Evolutionary conservation across 805 yeast genomes (phyloP).

Genomic region (Barnettozyma sp.): DNA sequence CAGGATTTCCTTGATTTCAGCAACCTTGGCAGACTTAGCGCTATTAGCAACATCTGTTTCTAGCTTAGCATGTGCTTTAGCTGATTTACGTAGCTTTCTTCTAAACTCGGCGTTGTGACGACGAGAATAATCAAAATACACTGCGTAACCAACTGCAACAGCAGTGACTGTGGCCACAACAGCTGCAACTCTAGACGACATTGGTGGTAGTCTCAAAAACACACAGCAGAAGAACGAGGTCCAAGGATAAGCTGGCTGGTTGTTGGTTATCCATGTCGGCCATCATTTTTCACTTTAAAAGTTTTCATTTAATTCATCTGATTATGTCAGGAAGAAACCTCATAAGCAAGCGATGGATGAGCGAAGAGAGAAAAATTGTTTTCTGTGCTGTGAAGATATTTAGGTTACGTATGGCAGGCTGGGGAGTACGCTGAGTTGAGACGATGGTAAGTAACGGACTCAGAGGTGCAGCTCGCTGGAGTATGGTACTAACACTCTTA

Average conservation of each 20-base stretch:
- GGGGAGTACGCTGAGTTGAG: background rate
- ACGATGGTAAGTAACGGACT: background rate
- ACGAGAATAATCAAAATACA: conserved; percentile 89
- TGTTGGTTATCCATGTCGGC: too few relatives aligned
- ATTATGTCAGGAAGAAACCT: conserved; percentile 6
- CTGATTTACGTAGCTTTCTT: conserved; percentile 57
- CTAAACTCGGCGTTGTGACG: conserved; percentile 80
- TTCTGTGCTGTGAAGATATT: background rate
- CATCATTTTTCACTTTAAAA: background rate
- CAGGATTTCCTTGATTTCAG: conserved; percentile 54
- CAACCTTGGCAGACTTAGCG: conserved; percentile 53
- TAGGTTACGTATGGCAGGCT: background rate
- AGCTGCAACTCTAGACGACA: conserved; percentile 26
- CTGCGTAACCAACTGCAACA: conserved; percentile 65
- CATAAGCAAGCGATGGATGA: too few relatives aligned
- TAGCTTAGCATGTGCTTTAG: conserved; percentile 52
- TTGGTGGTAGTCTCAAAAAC: too few relatives aligned
- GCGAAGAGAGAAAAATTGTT: too few relatives aligned
- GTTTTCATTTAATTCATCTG: background rate
- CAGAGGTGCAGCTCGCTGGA: background rate
- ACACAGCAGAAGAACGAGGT: too few relatives aligned
- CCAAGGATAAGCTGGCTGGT: too few relatives aligned
- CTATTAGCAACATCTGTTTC: conserved; percentile 49
- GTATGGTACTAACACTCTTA: conserved; percentile 1
- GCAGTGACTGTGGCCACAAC: conserved; percentile 33